phyloP scores from a whole-genome alignment of 306 rosid species.

The Dryas octopetala region DNA sequence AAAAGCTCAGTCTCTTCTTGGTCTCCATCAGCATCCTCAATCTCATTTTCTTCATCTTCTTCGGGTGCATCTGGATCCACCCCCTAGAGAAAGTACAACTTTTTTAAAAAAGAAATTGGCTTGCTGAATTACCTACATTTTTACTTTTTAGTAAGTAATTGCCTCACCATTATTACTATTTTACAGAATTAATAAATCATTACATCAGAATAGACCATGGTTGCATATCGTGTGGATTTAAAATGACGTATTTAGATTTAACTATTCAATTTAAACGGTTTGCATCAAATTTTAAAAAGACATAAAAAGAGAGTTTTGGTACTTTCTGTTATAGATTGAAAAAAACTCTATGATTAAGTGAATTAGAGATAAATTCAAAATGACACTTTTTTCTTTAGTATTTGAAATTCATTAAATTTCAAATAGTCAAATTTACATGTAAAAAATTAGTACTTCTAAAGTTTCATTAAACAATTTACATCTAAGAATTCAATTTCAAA shows the following conservation, averaged over 20 bases:
- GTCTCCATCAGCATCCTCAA: constrained; percentile 93
- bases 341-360: neutral
- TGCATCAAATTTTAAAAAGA: neutral
- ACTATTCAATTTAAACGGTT: neutral
- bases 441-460: neutral
- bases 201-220: neutral
- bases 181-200: neutral
- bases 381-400: neutral
- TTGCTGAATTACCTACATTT: constrained; percentile 1
- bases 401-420: neutral
- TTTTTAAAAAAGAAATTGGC: neutral
- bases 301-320: neutral
- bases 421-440: neutral
- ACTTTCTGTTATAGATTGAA: too few relatives aligned
- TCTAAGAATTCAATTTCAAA: neutral
- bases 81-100: constrained; percentile 46
- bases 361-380: neutral
- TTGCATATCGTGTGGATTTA: neutral
- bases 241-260: neutral
- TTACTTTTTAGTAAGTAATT: neutral
- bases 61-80: constrained; percentile 99
- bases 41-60: constrained; percentile 95
- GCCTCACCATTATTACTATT: neutral
- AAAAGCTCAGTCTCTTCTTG: constrained; percentile 91
- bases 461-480: neutral